phyloP scores from a whole-genome alignment of 208 protist genomes.

The Crithidia fasciculata region DNA sequence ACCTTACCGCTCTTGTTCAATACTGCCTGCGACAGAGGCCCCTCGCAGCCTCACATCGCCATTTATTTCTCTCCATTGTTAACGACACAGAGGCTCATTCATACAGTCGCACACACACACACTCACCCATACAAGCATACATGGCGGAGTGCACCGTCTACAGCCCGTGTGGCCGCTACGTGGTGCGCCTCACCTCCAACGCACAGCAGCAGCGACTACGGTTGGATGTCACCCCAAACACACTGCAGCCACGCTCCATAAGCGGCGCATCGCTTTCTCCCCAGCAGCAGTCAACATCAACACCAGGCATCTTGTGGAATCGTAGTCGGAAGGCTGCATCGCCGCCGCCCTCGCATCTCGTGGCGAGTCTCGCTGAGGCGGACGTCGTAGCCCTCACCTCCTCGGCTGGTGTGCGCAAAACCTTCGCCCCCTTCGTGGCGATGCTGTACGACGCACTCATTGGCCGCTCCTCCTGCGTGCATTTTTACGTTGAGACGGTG shows the following conservation, averaged over 20 bases:
- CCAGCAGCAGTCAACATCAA: not conserved
- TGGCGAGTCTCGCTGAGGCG: conserved; percentile 39
- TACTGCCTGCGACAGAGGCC: not conserved
- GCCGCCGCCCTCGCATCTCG: conserved; percentile 12
- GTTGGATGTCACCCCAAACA: conserved; percentile 44
- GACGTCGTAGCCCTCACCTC: conserved; percentile 69
- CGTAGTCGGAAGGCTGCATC: not conserved
- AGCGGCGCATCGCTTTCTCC: not conserved
- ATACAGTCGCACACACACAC: too few relatives aligned
- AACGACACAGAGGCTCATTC: not conserved
- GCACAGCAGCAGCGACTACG: conserved; percentile 21
- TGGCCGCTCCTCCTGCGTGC: conserved; percentile 60
- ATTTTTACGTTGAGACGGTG: conserved; percentile 80
- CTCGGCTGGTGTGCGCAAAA: conserved; percentile 75
- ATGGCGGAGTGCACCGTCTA: conserved; percentile 73
- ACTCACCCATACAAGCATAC: not conserved
- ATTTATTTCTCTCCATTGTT: not conserved
- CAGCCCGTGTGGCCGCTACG: conserved; percentile 75
- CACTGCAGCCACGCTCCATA: not conserved
- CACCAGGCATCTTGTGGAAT: conserved; percentile 1
- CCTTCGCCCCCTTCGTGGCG: conserved; percentile 63
- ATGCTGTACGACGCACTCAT: conserved; percentile 86
- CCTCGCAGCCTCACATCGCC: not conserved
- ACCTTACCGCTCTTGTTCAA: not conserved
- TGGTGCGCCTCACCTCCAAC: conserved; percentile 55